Conservation (phyloP, 2,329 filamentous ascomycete species). For the Colletotrichum trifolii region DNA sequence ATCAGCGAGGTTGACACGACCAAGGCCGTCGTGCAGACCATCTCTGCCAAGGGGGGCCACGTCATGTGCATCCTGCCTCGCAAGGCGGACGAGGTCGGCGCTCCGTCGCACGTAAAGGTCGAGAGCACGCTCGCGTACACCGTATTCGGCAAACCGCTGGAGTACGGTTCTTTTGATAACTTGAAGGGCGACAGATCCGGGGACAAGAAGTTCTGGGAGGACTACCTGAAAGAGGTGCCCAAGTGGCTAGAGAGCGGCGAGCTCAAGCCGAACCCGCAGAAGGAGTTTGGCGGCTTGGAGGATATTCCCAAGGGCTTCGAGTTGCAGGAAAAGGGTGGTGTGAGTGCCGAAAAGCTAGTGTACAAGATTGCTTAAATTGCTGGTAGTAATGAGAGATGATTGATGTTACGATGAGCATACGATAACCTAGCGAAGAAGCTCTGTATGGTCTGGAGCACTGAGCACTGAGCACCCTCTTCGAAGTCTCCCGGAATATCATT, state of each 20-base stretch:
- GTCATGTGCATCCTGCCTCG: conserved; percentile 42
- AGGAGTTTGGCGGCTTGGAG: conserved; percentile 26
- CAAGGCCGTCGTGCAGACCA: conserved; percentile 41
- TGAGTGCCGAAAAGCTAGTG: conserved; percentile 31
- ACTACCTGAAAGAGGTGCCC: conserved; percentile 17
- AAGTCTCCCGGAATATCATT: no score
- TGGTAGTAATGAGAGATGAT: background rate
- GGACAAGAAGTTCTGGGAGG: conserved; percentile 34
- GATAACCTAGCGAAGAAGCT: no score
- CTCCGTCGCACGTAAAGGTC: conserved; percentile 28
- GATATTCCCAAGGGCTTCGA: conserved; percentile 32
- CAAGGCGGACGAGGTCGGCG: conserved; percentile 30
- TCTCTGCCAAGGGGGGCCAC: conserved; percentile 43
- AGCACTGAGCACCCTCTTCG: no score
- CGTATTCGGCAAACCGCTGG: conserved; percentile 20
- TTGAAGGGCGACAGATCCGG: conserved; percentile 14
- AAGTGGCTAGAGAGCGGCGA: conserved; percentile 24
- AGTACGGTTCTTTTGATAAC: conserved; percentile 23
- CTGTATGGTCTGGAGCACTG: no score
- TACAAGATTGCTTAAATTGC: conserved; percentile 17
- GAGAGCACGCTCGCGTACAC: conserved; percentile 34
- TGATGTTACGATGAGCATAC: no score
- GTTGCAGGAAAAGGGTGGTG: conserved; percentile 23
- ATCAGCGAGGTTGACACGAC: conserved; percentile 45
- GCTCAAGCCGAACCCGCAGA: conserved; percentile 29